A percentile compares a stretch with the other conserved stretches of the same genome.
Conservation (phyloP, 257 asterid species). For the Solanum ossicruentum region DNA sequence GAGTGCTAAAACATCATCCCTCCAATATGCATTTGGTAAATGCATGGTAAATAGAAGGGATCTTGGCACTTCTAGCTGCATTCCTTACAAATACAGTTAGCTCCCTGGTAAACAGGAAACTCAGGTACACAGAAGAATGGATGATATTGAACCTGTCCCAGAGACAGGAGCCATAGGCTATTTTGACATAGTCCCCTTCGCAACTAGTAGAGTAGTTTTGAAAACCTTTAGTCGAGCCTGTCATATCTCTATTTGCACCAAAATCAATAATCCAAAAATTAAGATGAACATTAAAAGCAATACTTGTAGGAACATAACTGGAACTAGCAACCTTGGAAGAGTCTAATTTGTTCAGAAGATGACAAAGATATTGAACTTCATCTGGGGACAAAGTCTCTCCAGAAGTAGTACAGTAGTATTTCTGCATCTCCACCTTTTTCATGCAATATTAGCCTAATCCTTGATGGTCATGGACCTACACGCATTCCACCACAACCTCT, state of each 20-base stretch:
- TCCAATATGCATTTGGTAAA: background rate
- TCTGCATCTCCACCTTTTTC: background rate
- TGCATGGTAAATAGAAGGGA: background rate
- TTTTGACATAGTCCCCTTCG: background rate
- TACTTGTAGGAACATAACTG: background rate
- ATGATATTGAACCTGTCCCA: background rate
- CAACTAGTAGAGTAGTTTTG: background rate
- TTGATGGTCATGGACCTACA: background rate
- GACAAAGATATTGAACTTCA: background rate
- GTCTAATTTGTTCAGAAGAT: background rate
- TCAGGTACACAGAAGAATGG: background rate
- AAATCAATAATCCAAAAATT: background rate
- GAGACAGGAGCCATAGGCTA: background rate
- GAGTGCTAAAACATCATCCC: background rate
- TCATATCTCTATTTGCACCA: background rate
- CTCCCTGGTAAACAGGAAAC: background rate
- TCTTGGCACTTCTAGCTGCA: background rate
- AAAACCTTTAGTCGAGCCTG: background rate
- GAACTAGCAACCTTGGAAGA: background rate
- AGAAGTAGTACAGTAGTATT: background rate
- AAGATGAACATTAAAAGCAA: background rate
- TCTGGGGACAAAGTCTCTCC: background rate
- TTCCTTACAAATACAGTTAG: background rate
- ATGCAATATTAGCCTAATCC: background rate
- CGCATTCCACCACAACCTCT: background rate